phyloP scores from a whole-genome alignment of 441 rosid species.

The Erodium trifolium region DNA sequence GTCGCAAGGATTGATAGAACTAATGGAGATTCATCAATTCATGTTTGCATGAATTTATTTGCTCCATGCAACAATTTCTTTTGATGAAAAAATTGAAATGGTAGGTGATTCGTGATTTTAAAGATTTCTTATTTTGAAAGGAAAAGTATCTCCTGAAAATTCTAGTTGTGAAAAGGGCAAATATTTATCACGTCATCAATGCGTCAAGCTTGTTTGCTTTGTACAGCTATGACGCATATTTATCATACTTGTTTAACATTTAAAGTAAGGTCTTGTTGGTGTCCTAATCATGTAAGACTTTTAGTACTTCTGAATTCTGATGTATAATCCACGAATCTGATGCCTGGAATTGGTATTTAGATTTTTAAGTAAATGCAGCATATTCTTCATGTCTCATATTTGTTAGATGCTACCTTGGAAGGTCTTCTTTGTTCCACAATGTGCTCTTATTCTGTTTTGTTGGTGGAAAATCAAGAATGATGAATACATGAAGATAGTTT shows the following conservation, averaged over 20 bases:
- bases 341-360: neutral
- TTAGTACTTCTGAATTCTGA: neutral
- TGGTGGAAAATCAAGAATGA: neutral
- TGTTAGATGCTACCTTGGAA: neutral
- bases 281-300: neutral
- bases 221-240: neutral
- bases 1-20: no score
- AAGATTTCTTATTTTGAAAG: neutral
- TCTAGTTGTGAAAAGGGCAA: neutral
- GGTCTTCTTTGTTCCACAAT: neutral
- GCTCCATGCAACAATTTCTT: neutral
- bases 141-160: neutral
- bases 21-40: neutral
- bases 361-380: neutral
- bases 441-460: neutral
- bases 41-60: neutral
- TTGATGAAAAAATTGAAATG: neutral
- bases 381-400: conserved; percentile 1
- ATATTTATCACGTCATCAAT: neutral
- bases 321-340: neutral
- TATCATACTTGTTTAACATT: neutral
- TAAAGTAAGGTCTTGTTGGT: neutral
- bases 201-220: neutral
- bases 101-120: neutral
- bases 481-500: neutral